Evolutionary conservation across 768 basidiomycete genomes (phyloP), one percentile per base, ranked within the genome.

Genomic region (Suillus fuscotomentosus): DNA sequence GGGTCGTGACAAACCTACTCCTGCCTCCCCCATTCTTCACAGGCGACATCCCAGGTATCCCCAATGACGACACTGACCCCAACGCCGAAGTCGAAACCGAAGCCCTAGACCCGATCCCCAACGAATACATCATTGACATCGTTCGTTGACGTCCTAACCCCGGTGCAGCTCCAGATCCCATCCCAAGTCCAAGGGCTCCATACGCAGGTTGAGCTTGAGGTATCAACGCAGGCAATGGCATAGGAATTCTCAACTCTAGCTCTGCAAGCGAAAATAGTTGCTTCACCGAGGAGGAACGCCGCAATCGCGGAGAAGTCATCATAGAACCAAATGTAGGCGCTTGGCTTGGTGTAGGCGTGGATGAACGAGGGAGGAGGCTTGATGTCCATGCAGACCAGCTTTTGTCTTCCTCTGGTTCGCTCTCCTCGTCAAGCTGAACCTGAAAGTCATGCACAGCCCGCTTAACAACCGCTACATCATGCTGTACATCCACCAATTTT

Each of bases 401-500:
- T 20, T 42, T 42, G 17, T 31, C 24, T 7, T 71, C 70, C 7
- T 70, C 70, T 2, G 41, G 11, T 56, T 60, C 55, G 2, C 60
- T 62, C 2, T 22, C 48, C 22, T 55, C 13, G 6, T n/a, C 13
- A 4, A 31, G 31, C 24, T 38, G 1, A 14, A 61, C 36, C 15
- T 68, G 56, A 13, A 79, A 73, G 56, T 84, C 86, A 66, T 90
- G 82, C 39, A 88, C 68, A 0, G 81, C 81, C 14, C 80, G 79
- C 72, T 92, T 92, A 65, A 94, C 76, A 7, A 81, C 80, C 0
- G 88, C 88, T 51, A 93, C 86, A 71, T 94, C 92, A 65, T 93
- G 89, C 65, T 90, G 81, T 22, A 92, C 81, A 69, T 93, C 89
- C 24, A 84, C 88, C 63, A 92, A 73, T 73, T 92, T 94, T 48